Percentiles rank a stretch among this genome's conserved stretches.
These are phyloP conservation scores for Dioscorea cayenensis DNA, from an alignment of 116 monocot species.

Conservation along the genomic window DNA sequence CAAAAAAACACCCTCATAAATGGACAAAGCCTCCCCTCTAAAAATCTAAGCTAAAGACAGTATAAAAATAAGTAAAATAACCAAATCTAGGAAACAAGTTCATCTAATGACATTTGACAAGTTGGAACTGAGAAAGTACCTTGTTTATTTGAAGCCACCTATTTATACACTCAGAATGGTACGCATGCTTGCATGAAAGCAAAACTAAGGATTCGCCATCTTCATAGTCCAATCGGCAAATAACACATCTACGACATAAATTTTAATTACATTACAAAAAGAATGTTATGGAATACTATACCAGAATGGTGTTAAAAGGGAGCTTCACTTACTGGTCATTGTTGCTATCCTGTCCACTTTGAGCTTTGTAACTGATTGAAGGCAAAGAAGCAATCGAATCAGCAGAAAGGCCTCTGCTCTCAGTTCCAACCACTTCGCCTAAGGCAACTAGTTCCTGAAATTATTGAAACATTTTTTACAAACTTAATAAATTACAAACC, in stretches of 20 bases:
- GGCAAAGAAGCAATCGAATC: conserved; percentile 81
- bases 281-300: neutral
- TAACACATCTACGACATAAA: conserved; percentile 61
- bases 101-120: too few species aligned
- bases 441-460: conserved; percentile 85
- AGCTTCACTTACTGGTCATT: conserved; percentile 66
- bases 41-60: too few species aligned
- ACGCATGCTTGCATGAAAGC: conserved; percentile 89
- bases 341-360: conserved; percentile 45
- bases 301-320: conserved; percentile 1
- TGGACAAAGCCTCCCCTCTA: too few species aligned
- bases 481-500: neutral
- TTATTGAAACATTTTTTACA: neutral
- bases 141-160: conserved; percentile 98
- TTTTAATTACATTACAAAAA: neutral
- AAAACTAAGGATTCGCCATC: conserved; percentile 66
- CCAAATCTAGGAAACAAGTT: too few species aligned
- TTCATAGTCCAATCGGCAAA: conserved; percentile 93
- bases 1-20: too few species aligned
- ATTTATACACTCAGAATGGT: conserved; percentile 86
- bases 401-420: conserved; percentile 82
- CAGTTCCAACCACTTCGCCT: conserved; percentile 93
- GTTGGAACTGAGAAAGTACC: conserved; percentile 28
- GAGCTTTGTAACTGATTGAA: conserved; percentile 63
- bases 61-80: too few species aligned